phyloP scores from a whole-genome alignment of 371 early-diverging fungal species.

The Mucor velutinosus region DNA sequence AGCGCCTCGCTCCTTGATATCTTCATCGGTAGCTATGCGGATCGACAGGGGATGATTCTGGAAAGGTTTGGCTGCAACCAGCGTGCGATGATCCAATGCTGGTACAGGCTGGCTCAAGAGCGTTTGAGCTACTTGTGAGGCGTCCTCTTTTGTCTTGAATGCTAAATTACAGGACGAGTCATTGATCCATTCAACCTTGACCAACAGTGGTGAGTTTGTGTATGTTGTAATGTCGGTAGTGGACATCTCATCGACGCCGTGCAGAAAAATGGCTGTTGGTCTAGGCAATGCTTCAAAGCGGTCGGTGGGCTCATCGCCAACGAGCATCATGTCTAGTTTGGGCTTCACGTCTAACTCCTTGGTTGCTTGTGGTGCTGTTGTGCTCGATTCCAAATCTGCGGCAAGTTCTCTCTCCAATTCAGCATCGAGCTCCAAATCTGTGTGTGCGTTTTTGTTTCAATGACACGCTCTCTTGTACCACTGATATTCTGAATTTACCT shows the following conservation, averaged over 20 bases:
- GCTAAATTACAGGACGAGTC: conserved; percentile 55
- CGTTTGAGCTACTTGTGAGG: conserved; percentile 36
- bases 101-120: conserved; percentile 25
- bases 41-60: conserved; percentile 21
- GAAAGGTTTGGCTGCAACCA: conserved; percentile 34
- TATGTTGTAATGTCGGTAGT: conserved; percentile 56
- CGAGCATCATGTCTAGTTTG: background rate
- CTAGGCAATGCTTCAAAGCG: conserved; percentile 26
- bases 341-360: background rate
- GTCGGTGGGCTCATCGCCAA: conserved; percentile 5
- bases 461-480: background rate
- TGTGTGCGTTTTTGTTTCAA: background rate
- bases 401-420: background rate
- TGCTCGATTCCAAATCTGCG: background rate
- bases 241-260: conserved; percentile 59
- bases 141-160: conserved; percentile 27
- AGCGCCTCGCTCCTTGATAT: conserved; percentile 53
- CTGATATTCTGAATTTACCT: background rate
- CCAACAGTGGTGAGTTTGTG: conserved; percentile 25
- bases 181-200: conserved; percentile 64
- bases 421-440: conserved; percentile 12
- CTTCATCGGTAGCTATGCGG: conserved; percentile 52
- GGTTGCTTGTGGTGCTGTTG: background rate
- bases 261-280: conserved; percentile 44
- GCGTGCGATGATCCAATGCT: conserved; percentile 24